A percentile compares a stretch with the other conserved stretches of the same genome.
Conservation (phyloP, 2,329 filamentous ascomycete genomes). For the Colletotrichum musae region DNA sequence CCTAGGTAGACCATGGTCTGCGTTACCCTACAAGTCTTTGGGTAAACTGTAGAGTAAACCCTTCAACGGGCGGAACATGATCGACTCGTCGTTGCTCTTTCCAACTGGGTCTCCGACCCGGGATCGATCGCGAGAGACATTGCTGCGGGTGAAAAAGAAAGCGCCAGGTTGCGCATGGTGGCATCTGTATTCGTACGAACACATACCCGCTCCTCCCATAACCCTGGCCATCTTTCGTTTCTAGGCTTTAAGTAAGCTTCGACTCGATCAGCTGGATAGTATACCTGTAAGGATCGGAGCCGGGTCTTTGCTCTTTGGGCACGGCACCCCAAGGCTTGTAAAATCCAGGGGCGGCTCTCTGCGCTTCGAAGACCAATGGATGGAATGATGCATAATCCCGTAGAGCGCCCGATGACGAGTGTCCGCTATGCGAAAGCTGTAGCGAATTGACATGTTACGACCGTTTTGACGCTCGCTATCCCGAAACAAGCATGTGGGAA, state of each 20-base stretch:
- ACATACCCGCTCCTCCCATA: neutral
- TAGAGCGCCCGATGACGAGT: neutral
- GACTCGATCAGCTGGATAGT: neutral
- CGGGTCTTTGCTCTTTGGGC: neutral
- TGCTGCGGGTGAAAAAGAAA: slow-evolving; percentile 15
- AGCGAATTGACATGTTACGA: neutral
- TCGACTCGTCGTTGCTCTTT: slow-evolving; percentile 13
- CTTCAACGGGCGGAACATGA: slow-evolving; percentile 14
- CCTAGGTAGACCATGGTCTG: neutral
- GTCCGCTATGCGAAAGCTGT: neutral
- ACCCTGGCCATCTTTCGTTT: slow-evolving; percentile 8
- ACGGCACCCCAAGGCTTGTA: neutral
- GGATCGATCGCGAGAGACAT: slow-evolving; percentile 10
- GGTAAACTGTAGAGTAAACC: slow-evolving; percentile 7
- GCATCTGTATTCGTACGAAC: neutral
- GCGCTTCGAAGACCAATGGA: slow-evolving; percentile 33
- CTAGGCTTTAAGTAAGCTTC: slow-evolving; percentile 11
- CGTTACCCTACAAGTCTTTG: neutral
- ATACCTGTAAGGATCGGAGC: neutral
- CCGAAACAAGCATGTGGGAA: slow-evolving; percentile 3
- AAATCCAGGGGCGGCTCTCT: slow-evolving; percentile 27
- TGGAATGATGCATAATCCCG: too few relatives aligned
- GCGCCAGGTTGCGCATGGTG: slow-evolving; percentile 6
- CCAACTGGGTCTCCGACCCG: slow-evolving; percentile 8
- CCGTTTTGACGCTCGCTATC: neutral